Evolutionary conservation across 202 grass and related monocot species (phyloP), one percentile per base, ranked within the genome.

Genomic region (Digitaria exilis): DNA sequence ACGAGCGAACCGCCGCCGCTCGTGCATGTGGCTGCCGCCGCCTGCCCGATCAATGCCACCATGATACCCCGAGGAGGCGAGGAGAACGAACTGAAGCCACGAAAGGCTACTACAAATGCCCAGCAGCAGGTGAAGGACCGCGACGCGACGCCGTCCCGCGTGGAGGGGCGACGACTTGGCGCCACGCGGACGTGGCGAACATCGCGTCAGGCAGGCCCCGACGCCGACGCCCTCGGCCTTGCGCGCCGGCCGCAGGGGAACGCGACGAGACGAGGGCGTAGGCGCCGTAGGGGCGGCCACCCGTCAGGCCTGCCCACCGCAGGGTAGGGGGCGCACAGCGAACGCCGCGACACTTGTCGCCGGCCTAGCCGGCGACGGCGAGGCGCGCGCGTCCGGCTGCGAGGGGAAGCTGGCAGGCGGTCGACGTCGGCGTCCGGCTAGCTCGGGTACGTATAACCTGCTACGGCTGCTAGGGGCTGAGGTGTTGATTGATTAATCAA

Each of bases 301-400:
- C 67, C 15, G 67, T 43, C 44, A 32, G 26, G 4, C 25, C 69
- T 52, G 16, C n/a, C 69, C 10, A 35, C 70, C 46, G 70, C 11
- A 59, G 56, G 11, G 56, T 58, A 26, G n/a, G 24, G 68, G 10
- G 44, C 50, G 21, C 29, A 60, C 56, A 11, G 42, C 12, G 39
- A 46, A 14, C 21, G 63, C 51, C 21, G 29, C 0, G 64, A 70
- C 83, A 63, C 74, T 29, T 85, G 74, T 69, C 83, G 25, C 65
- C 42, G 43, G 41, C 2, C 62, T 57, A 71, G 29, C n/a, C 52
- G 72, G 71, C 21, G 60, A 21, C 29, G 65, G 65, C 35, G 41
- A 9, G 14, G 45, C 32, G 17, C 32, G 50, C 29, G 28, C 32
- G 51, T 26, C 64, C 2, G 26, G 39, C 22, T 4, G 32, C 22